Evolutionary conservation across 2,329 filamentous ascomycete genomes (phyloP), one percentile per base, ranked within the genome.

Genomic region (Arthrobotrys entomopaga): DNA sequence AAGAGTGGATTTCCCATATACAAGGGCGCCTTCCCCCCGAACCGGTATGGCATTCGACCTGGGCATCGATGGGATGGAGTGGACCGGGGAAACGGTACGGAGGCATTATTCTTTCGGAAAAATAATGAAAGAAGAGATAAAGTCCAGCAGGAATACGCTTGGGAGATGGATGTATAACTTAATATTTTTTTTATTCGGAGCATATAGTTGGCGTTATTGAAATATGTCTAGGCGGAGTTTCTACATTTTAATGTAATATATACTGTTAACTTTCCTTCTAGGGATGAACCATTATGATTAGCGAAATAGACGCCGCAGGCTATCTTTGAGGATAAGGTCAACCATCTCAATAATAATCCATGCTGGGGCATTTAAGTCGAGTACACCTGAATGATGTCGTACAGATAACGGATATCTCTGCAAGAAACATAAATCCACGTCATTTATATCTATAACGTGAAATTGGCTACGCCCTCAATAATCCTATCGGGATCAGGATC

Each of bases 61-160:
- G 96, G 95, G 0, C 92, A 96, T 83, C 85, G 92, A 77, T 99
- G 95, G 95, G 95, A 99, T 84, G 95, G 96, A 4, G 95, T 99
- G 16, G 95, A 99, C 84, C 86, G 95, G 77, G 86, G 92, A 19
- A 99, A 92, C 82, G 94, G 94, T 0, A 98, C 97, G 80, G 95
- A 99, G 83, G 90, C 88, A 76, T 90, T 97, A 80, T 91, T 93
- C 83, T 98, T 98, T 83, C 92, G 91, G 81, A 91, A 93, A 1
- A 84, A 93, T 77, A 97, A 97, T 81, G 85, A 88, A 77, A 87
- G 87, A 77, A 88, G 89, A 79, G 88, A 93, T 80, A 88, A 90
- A 78, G 90, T 91, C 81, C 90, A 90, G 34, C 82, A 98, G 79
- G 89, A 94, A 79, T 98, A 97, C 82, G 88, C 90, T 34, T 99